Conservation (phyloP, 2,329 filamentous ascomycete genomes). For the Aureobasidium uvarum region DNA sequence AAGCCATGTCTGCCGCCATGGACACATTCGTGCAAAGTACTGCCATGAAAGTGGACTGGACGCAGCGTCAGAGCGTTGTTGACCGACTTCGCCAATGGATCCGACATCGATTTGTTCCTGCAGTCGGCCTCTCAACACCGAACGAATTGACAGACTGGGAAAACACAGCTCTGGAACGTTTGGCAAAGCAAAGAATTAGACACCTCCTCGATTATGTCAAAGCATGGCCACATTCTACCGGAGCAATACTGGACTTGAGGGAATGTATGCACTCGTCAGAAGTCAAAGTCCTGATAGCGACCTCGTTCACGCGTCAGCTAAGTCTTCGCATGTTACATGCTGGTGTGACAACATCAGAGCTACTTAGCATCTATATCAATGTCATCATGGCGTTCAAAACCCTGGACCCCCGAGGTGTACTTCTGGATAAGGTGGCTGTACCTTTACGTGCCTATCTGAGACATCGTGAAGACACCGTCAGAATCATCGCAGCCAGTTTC, state of each 20-base stretch:
- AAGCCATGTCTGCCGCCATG: conserved; percentile 67
- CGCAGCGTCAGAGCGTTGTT: conserved; percentile 55
- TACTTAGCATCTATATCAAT: conserved; percentile 73
- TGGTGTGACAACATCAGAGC: conserved; percentile 71
- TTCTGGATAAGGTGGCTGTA: conserved; percentile 70
- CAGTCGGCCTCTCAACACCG: conserved; percentile 27
- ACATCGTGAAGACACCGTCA: conserved; percentile 72
- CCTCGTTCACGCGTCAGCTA: conserved; percentile 65
- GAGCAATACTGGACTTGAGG: conserved; percentile 71
- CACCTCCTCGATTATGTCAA: conserved; percentile 77
- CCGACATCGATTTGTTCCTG: conserved; percentile 62
- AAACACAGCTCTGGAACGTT: conserved; percentile 41
- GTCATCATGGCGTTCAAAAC: conserved; percentile 75
- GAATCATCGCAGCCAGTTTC: conserved; percentile 72
- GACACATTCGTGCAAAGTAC: conserved; percentile 60
- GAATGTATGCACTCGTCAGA: conserved; percentile 64
- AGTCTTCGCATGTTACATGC: conserved; percentile 69
- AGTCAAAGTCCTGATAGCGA: conserved; percentile 67
- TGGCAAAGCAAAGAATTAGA: conserved; percentile 48
- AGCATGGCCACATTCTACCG: conserved; percentile 68
- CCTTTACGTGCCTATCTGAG: conserved; percentile 74
- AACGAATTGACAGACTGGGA: conserved; percentile 31
- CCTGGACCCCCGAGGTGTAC: conserved; percentile 72
- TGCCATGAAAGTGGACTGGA: conserved; percentile 62
- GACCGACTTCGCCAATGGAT: conserved; percentile 64